Base-by-base conservation (phyloP, 192 early-diverging fungal species). In the Entophlyctis luteolus region DNA sequence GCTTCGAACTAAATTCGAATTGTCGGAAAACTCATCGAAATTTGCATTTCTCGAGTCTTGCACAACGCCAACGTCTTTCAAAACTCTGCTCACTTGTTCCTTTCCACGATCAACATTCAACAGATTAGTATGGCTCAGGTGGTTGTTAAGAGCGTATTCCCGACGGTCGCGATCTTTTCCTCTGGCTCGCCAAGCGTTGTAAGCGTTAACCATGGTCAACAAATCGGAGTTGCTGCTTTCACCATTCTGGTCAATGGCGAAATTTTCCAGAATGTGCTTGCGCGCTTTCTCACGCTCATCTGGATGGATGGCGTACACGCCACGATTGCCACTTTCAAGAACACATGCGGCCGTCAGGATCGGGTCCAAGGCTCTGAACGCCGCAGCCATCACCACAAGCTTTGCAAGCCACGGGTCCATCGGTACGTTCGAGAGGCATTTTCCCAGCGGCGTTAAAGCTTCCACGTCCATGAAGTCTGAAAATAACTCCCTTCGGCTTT, bases 331-430 rank as follows among this genome's bases (percentile, higher is more conserved):
- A 62, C 73, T 76, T 22, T 81, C 83, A 39, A 89, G 65, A 18
- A 72, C 66, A 0, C 79, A 81, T 1, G 87, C 87, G 22, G 94
- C 73, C 1, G 85, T 83, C 22, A 94, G 50, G 2, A 88, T 79
- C 0, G 88, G 87, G 33, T 93, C 91, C 1, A 91, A 54, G 14
- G 86, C 88, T 34, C 87, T 77, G 65, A 91, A 87, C 14, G 89
- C 75, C 0, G 90, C 83, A 4, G 86, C 92, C 53, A 87, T 81
- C 22, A 95, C 67, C 28, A 90, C 71, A 59, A 87, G 81, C 39
- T 87, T 83, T n/a, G 85, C 85, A 33, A 90, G 81, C 72, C 84
- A 86, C 2, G 87, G 87, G 53, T 90, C 87, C 10, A 87, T 76
- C 4, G 87, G 88, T 32, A 90, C 71, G 0, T 79, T 75, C 6